phyloP scores from a whole-genome alignment of 108 stramenopile species.

The Fragilaria radians region DNA sequence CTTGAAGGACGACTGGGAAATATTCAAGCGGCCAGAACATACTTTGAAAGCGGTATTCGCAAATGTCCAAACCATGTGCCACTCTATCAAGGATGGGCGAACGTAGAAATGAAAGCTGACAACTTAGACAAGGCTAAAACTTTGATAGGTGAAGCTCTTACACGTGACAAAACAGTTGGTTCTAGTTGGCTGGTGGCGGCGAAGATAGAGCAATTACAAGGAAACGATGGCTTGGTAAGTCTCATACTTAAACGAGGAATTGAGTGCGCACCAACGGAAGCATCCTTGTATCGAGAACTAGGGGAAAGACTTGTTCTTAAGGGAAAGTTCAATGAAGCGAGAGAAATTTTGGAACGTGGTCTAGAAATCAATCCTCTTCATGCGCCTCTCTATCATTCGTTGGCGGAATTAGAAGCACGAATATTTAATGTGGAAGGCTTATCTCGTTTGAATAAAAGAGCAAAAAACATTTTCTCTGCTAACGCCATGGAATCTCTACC shows the following conservation, averaged over 20 bases:
- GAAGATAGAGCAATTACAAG: conserved; percentile 39
- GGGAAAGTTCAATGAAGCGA: conserved; percentile 56
- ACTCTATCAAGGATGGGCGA: conserved; percentile 76
- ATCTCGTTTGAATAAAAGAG: conserved; percentile 61
- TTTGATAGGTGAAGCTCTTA: conserved; percentile 66
- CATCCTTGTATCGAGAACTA: conserved; percentile 53
- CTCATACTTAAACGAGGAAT: conserved; percentile 66
- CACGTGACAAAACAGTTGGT: conserved; percentile 60
- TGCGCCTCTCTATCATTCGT: conserved; percentile 78
- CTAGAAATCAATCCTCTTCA: conserved; percentile 70
- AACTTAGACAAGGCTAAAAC: conserved; percentile 56
- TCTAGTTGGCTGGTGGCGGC: conserved; percentile 71
- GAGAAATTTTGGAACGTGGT: conserved; percentile 66
- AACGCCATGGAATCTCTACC: conserved; percentile 45
- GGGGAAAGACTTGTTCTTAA: conserved; percentile 47
- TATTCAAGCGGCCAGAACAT: conserved; percentile 36
- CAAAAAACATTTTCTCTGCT: conserved; percentile 53
- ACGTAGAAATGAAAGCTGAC: conserved; percentile 54
- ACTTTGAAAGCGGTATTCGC: conserved; percentile 62
- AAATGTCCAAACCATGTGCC: conserved; percentile 59
- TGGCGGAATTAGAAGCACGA: conserved; percentile 80
- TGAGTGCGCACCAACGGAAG: conserved; percentile 63
- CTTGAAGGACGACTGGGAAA: conserved; percentile 62
- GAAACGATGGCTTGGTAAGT: conserved; percentile 52
- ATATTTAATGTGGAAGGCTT: conserved; percentile 81